These are phyloP conservation scores for Boechera retrofracta DNA, from an alignment of 345 rosid species.

Conservation along the genomic window DNA sequence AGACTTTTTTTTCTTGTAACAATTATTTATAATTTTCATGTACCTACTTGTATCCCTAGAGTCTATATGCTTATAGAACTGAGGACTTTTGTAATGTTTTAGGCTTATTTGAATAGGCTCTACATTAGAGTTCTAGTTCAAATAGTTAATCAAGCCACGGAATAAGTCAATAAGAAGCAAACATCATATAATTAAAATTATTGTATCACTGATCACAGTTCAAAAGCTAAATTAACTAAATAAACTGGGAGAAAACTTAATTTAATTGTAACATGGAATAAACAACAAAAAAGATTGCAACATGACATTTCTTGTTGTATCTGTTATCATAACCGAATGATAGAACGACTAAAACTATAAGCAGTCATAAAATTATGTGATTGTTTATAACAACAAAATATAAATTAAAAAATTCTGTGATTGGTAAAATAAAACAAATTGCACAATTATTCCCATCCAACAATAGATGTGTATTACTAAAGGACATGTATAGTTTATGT, in stretches of 20 bases:
- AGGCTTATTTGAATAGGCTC: slow-evolving; percentile 10
- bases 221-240: not conserved
- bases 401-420: not conserved
- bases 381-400: not conserved
- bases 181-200: not conserved
- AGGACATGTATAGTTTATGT: not conserved
- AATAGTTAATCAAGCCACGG: not conserved
- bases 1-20: not conserved
- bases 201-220: not conserved
- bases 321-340: not conserved
- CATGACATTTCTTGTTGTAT: not conserved
- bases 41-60: not conserved
- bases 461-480: not conserved
- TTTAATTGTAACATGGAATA: not conserved
- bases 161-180: not conserved
- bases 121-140: not conserved
- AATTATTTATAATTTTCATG: not conserved
- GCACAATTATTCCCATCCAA: not conserved
- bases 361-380: not conserved
- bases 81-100: slow-evolving; percentile 7
- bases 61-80: not conserved
- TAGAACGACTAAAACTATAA: not conserved
- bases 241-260: not conserved
- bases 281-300: not conserved
- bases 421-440: not conserved